Conservation (phyloP, 2,329 filamentous ascomycete genomes). For the Davidsoniella neocaledoniae region DNA sequence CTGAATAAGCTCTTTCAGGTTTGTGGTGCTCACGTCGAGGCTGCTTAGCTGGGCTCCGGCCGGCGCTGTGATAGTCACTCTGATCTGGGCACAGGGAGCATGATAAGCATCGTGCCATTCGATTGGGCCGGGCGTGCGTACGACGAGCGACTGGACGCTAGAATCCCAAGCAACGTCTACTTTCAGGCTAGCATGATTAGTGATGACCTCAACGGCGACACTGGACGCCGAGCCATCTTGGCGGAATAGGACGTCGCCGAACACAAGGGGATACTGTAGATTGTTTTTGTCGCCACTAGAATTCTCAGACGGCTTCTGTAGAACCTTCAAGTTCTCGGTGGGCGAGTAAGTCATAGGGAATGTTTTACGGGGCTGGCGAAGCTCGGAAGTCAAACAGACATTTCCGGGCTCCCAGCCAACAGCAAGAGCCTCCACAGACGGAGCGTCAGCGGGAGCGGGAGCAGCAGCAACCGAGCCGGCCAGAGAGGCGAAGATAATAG, state of each 20-base stretch:
- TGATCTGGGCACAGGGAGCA: slow-evolving; percentile 1
- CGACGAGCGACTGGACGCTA: background rate
- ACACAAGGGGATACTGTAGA: background rate
- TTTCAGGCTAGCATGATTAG: background rate
- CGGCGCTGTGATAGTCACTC: background rate
- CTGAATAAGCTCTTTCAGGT: background rate
- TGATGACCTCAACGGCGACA: background rate
- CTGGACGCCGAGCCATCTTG: background rate
- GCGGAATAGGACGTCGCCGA: background rate
- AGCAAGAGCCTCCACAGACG: background rate
- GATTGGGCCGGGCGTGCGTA: background rate
- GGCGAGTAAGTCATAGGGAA: background rate
- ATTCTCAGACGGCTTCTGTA: background rate
- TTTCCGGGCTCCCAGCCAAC: slow-evolving; percentile 1
- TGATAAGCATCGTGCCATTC: background rate
- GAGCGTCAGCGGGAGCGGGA: background rate
- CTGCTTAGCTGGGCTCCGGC: background rate
- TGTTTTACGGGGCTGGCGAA: background rate
- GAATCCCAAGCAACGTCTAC: background rate
- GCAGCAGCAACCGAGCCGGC: slow-evolving; percentile 6
- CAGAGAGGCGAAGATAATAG: slow-evolving; percentile 1
- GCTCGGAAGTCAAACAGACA: background rate
- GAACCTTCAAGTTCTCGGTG: background rate
- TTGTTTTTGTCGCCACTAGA: background rate
- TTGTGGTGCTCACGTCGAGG: background rate